Conservation (phyloP, 108 stramenopile species). For the Skeletonema menzelii region DNA sequence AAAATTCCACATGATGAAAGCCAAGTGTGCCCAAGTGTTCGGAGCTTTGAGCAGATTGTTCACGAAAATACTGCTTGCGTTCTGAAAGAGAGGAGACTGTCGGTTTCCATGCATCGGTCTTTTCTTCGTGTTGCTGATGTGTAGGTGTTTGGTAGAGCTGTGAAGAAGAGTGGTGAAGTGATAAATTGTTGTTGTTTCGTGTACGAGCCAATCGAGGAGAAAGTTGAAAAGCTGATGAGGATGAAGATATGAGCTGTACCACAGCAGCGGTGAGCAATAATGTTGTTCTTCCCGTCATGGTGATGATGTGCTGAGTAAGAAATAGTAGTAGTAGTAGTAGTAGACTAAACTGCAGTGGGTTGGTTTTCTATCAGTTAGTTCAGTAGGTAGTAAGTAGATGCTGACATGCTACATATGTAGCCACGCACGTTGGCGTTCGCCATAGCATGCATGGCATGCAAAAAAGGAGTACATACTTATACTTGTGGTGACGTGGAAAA, state of each 20-base stretch:
- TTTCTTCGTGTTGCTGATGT: neutral
- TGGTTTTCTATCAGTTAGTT: too few relatives aligned
- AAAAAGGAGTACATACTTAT: too few relatives aligned
- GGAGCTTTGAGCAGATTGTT: conserved; percentile 9
- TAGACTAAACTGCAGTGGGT: too few relatives aligned
- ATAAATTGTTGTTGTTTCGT: neutral
- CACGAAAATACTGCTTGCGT: conserved; percentile 18
- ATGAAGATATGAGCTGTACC: neutral
- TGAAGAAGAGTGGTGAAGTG: neutral
- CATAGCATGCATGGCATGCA: too few relatives aligned
- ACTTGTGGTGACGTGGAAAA: too few relatives aligned
- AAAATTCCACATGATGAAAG: conserved; percentile 74
- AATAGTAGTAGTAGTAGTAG: neutral
- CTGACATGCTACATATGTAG: too few relatives aligned
- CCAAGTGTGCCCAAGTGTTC: conserved; percentile 54
- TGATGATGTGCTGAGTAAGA: neutral
- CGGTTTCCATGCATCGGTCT: conserved; percentile 20
- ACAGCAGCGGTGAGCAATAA: neutral
- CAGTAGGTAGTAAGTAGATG: too few relatives aligned
- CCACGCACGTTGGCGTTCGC: too few relatives aligned
- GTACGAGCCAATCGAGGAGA: neutral
- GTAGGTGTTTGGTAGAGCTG: neutral
- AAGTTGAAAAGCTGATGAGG: neutral
- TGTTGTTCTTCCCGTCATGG: neutral
- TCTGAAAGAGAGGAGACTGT: conserved; percentile 21